Base-by-base conservation (phyloP, 2,329 filamentous ascomycete species). In the Aplosporella prunicola region DNA sequence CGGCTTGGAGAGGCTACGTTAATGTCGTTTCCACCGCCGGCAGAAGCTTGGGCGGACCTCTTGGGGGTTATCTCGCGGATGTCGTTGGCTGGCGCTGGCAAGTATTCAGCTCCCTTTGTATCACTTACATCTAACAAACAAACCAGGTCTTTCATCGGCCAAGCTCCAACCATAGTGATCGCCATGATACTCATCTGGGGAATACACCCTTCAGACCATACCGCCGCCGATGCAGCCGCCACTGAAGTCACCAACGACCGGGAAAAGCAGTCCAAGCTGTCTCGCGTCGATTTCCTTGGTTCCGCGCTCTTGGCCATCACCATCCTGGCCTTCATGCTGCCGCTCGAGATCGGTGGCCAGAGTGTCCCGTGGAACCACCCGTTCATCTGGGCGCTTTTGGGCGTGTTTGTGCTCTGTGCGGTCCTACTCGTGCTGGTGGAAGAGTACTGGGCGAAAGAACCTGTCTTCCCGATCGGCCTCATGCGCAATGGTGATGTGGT, bases 51-150 rank as follows among this genome's bases (percentile, higher is more conserved):
- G 72, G 72, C 20, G 71, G 71, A 2, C 68, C 71, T 0, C 39
- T 79, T 0, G 78, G 78, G 1, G 78, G 78, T 2, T 72, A 66
- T 48, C 53, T 81, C 2, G 71, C 75, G 1, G 74, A 81, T 44
- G 67, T 68, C 0, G 64, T 81, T 9, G 78, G 78, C 11, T 82
- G 78, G 78, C 61, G 78, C 54, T 79, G 76, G 76, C 74, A 45
- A 44, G 58, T n/a, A n/a, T 31, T 8, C 13, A 23, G 7, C 11
- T 16, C 5, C n/a, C n/a, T n/a, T n/a, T n/a, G n/a, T n/a, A n/a
- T n/a, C n/a, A n/a, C n/a, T n/a, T n/a, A n/a, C n/a, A 1, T n/a
- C 30, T 32, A 9, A 18, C 15, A 14, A 11, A n/a, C 32, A 5
- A 5, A 7, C 10, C 24, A 64, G 68, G 68, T 73, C 72, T 0